Base-by-base conservation (phyloP, 352 stramenopile genomes). In the Pythium sukuiense region DNA sequence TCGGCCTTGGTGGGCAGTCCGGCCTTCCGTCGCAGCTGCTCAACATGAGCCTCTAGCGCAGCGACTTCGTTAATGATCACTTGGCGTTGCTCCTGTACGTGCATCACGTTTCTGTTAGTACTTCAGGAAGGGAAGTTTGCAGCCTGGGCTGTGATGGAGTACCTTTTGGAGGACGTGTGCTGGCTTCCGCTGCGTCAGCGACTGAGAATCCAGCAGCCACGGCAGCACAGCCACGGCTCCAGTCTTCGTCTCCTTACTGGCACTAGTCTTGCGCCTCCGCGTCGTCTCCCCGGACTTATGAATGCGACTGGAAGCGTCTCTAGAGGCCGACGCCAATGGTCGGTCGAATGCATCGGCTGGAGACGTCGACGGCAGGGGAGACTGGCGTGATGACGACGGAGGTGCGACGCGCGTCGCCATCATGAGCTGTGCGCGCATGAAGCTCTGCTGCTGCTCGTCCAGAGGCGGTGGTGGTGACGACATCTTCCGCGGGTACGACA, bases 51-150 rank as follows among this genome's bases (percentile, higher is more conserved):
- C n/a, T 69, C 46, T 8, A 69, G 48, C 14, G 24, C 24, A 24
- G 37, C 55, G 27, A 69, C 59, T 43, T 69, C 35, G 12, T 64
- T 48, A 8, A 26, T 35, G n/a, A 69, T 24, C 13, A 46, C 48
- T 29, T 65, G 33, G 29, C 58, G 56, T 33, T 65, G 55, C 24
- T 64, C 45, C 55, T 68, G 8, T 11, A 7, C 0, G 43, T n/a
- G n/a, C n/a, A n/a, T n/a, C n/a, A n/a, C n/a, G n/a, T n/a, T n/a
- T n/a, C n/a, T n/a, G n/a, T n/a, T n/a, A n/a, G n/a, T n/a, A n/a
- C n/a, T n/a, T n/a, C n/a, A n/a, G n/a, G n/a, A n/a, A n/a, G n/a
- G n/a, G n/a, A n/a, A n/a, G n/a, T n/a, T n/a, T n/a, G n/a, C n/a
- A n/a, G n/a, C n/a, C n/a, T n/a, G n/a, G n/a, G n/a, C n/a, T 18